Evolutionary conservation across 306 rosid species (phyloP), one percentile per base, ranked within the genome.

Genomic region (Phaseolus lunatus): DNA sequence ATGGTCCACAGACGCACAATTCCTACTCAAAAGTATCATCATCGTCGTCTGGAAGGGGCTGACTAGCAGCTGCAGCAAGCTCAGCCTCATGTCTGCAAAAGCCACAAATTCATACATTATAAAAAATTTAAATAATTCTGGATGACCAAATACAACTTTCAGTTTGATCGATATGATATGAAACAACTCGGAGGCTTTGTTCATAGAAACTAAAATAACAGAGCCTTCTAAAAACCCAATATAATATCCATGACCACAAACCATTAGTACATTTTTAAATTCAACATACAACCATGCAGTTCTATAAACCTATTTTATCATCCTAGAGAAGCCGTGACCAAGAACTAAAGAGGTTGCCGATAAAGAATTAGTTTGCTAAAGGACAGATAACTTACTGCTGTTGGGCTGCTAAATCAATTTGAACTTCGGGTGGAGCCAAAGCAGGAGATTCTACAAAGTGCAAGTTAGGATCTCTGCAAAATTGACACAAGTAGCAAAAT

Each of bases 361-460:
- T 47, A 41, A 29, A 23, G 19, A 31, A 59, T 2, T 63, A 64
- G 35, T 39, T 77, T 24, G 52, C 22, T 69, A 23, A 61, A 15
- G 13, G 49, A 70, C 4, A 67, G 15, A 64, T 12, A 45, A 53
- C 92, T 85, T 86, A 89, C 94, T 85, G 88, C 47, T 81, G 85
- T 73, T 91, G 97, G 1, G 85, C 89, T 15, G 86, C 88, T 57
- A 91, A 52, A 82, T 91, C 93, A 18, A 89, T 89, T 67, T 91
- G 92, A 35, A 91, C 93, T 67, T 91, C 96, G 1, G 96, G 96
- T 61, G 96, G 96, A 64, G 92, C 92, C 83, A 91, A 65, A 15
- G 96, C 96, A 31, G 94, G 96, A 50, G 96, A 83, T 80, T 90
- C 96, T 2, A 90, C 96, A 19, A 90, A 88, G 70, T 90, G 96